Evolutionary conservation across 345 rosid species (phyloP).

Genomic region (rapeseed (Brassica napus)): Da-Ae NC_063448.1:4060501-4061000

Average conservation of each 20-base stretch:
- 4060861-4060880: neutral
- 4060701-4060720: slow-evolving; percentile 64
- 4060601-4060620: slow-evolving; percentile 79
- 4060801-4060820: slow-evolving; percentile 86
- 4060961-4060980: slow-evolving; percentile 66
- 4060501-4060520: slow-evolving; percentile 86
- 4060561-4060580: slow-evolving; percentile 68
- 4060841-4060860: neutral
- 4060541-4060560: slow-evolving; percentile 76
- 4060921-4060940: slow-evolving; percentile 81
- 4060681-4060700: slow-evolving; percentile 77
- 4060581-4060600: slow-evolving; percentile 80
- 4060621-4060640: neutral
- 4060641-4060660: neutral
- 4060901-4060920: slow-evolving; percentile 82
- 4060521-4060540: slow-evolving; percentile 83
- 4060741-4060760: slow-evolving; percentile 60
- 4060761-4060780: slow-evolving; percentile 88
- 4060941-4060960: slow-evolving; percentile 82
- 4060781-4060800: slow-evolving; percentile 83
- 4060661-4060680: slow-evolving; percentile 2
- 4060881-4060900: neutral
- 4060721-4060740: slow-evolving; percentile 90
- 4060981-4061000: slow-evolving; percentile 90
- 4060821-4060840: slow-evolving; percentile 43